Conservation (phyloP, 441 rosid genomes). For the Bruguiera hainesii region DNA sequence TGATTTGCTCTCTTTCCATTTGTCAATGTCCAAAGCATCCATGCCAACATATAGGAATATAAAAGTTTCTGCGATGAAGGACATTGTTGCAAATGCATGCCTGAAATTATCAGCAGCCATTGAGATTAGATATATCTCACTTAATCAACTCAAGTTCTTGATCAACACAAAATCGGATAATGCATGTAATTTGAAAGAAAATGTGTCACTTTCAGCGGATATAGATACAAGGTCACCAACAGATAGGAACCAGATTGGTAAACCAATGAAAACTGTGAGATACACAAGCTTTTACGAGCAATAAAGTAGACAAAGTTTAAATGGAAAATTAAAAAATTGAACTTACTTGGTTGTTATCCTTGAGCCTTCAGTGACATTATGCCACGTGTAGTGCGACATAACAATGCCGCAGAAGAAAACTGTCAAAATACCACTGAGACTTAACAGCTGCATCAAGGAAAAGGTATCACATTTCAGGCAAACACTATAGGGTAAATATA, state of each 20-base stretch:
- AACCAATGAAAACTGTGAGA: no score
- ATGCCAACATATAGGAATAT: conserved; percentile 63
- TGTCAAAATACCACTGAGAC: conserved; percentile 63
- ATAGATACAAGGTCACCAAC: no score
- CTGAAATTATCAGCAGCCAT: conserved; percentile 34
- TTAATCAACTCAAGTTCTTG: background rate
- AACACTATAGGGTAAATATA: background rate
- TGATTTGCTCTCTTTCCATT: conserved; percentile 49
- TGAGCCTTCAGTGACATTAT: conserved; percentile 63
- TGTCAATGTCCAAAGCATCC: conserved; percentile 58
- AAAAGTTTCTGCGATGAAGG: conserved; percentile 68
- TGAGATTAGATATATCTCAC: conserved; percentile 8
- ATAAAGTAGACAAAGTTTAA: background rate
- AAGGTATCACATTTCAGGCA: background rate
- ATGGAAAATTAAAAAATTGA: background rate
- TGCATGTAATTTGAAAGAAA: background rate
- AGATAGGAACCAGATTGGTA: no score
- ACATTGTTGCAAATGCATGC: conserved; percentile 64
- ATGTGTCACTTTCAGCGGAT: no score
- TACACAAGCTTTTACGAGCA: background rate
- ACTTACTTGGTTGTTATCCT: conserved; percentile 58
- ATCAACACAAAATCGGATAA: background rate
- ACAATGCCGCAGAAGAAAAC: conserved; percentile 65
- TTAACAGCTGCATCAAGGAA: conserved; percentile 41
- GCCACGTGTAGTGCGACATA: conserved; percentile 75